Evolutionary conservation across 2,329 filamentous ascomycete genomes (phyloP).

Genomic region (Colletotrichum sp.): DNA sequence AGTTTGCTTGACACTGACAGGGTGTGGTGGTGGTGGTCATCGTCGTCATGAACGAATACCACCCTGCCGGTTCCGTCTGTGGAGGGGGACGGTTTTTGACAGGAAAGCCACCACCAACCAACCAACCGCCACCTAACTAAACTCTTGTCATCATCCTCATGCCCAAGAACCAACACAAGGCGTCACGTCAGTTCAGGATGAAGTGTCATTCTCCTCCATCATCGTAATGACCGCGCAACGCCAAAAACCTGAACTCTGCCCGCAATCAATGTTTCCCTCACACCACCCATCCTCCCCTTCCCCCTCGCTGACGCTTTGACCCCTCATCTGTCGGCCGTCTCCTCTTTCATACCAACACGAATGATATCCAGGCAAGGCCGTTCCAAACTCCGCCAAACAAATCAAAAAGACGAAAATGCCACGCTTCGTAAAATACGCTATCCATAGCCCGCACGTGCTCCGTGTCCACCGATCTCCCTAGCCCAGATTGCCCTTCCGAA

Average conservation of each 20-base stretch:
- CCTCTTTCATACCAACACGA: neutral
- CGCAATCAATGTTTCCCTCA: neutral
- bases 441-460: neutral
- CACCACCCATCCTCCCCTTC: neutral
- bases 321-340: neutral
- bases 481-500: neutral
- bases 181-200: neutral
- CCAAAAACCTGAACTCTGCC: neutral
- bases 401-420: neutral
- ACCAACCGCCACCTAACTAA: neutral
- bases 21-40: neutral
- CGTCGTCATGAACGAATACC: neutral
- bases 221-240: neutral
- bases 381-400: neutral
- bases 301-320: slow-evolving; percentile 1
- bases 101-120: neutral
- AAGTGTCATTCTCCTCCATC: neutral
- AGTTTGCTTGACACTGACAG: neutral
- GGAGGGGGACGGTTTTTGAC: neutral
- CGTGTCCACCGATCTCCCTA: neutral
- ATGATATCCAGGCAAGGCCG: neutral
- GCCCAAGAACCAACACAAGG: neutral
- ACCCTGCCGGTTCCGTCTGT: neutral
- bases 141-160: neutral
- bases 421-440: neutral